phyloP scores from a whole-genome alignment of 805 yeast genomes.

The Ogataea paradorogensis region DNA sequence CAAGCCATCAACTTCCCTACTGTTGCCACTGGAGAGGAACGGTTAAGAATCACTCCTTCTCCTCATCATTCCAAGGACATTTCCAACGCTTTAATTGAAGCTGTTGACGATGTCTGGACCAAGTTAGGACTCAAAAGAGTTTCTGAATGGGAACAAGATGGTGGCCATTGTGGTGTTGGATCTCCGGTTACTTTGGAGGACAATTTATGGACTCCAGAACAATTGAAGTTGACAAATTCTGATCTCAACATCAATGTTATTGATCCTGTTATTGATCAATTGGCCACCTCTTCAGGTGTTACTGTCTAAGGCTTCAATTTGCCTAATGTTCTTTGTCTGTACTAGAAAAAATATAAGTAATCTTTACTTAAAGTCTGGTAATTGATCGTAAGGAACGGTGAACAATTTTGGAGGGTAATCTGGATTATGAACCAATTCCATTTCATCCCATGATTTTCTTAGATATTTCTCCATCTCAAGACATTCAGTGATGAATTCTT shows the following conservation, averaged over 20 bases:
- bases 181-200: slow-evolving; percentile 38
- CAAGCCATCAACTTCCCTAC: slow-evolving; percentile 99
- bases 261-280: slow-evolving; percentile 58
- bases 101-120: slow-evolving; percentile 77
- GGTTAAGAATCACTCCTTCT: slow-evolving; percentile 97
- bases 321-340: slow-evolving; percentile 6
- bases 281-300: slow-evolving; percentile 73
- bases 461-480: slow-evolving; percentile 30
- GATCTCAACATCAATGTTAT: slow-evolving; percentile 66
- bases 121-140: slow-evolving; percentile 73
- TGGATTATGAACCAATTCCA: slow-evolving; percentile 30
- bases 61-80: slow-evolving; percentile 88
- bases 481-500: slow-evolving; percentile 27
- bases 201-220: slow-evolving; percentile 87
- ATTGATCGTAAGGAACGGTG: slow-evolving; percentile 22
- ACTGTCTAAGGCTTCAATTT: slow-evolving; percentile 11
- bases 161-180: slow-evolving; percentile 94
- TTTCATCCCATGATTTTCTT: slow-evolving; percentile 30
- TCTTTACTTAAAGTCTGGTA: slow-evolving; percentile 13
- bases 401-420: slow-evolving; percentile 29
- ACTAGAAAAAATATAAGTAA: not conserved
- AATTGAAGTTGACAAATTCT: slow-evolving; percentile 58
- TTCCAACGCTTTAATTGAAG: slow-evolving; percentile 70
- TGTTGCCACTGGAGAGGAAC: slow-evolving; percentile 91
- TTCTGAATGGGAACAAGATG: slow-evolving; percentile 69